Conservation (phyloP, 2,329 filamentous ascomycete species). For the Lasiodiplodia hormozganensis region DNA sequence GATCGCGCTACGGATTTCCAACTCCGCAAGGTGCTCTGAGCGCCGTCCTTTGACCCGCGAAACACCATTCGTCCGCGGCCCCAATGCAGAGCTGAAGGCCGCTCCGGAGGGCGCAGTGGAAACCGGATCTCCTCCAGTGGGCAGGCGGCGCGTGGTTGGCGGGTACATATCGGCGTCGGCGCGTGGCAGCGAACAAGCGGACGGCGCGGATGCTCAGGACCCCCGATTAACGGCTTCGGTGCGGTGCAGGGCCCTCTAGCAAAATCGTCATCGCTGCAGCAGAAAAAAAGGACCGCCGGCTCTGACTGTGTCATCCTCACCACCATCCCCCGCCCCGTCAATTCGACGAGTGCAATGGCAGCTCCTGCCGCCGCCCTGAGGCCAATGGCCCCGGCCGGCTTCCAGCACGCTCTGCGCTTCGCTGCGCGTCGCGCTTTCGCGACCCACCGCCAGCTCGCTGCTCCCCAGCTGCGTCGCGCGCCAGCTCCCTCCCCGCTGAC, state of each 20-base stretch:
- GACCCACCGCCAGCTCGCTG: conserved; percentile 39
- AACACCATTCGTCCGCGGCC: conserved; percentile 16
- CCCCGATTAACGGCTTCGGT: conserved; percentile 1
- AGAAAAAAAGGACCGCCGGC: conserved; percentile 25
- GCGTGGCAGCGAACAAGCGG: neutral
- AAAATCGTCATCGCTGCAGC: conserved; percentile 29
- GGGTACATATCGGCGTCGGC: conserved; percentile 18
- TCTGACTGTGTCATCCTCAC: conserved; percentile 14
- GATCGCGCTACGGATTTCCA: conserved; percentile 18
- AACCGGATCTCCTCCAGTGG: conserved; percentile 13
- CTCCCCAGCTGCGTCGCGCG: conserved; percentile 39
- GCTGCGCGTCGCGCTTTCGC: conserved; percentile 45
- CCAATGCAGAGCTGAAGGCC: conserved; percentile 15
- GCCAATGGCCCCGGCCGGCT: conserved; percentile 41
- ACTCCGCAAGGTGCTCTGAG: conserved; percentile 12
- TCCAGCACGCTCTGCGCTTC: conserved; percentile 39
- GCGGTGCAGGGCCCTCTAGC: conserved; percentile 20
- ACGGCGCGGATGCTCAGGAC: conserved; percentile 12
- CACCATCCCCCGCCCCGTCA: conserved; percentile 7
- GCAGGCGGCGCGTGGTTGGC: conserved; percentile 4
- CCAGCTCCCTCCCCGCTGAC: conserved; percentile 31
- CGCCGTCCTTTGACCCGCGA: conserved; percentile 17
- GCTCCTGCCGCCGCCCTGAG: conserved; percentile 44
- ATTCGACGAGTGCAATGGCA: conserved; percentile 28
- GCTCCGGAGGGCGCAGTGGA: conserved; percentile 14